Conservation (phyloP, 345 rosid genomes). For the Eutrema yunnanense region DNA sequence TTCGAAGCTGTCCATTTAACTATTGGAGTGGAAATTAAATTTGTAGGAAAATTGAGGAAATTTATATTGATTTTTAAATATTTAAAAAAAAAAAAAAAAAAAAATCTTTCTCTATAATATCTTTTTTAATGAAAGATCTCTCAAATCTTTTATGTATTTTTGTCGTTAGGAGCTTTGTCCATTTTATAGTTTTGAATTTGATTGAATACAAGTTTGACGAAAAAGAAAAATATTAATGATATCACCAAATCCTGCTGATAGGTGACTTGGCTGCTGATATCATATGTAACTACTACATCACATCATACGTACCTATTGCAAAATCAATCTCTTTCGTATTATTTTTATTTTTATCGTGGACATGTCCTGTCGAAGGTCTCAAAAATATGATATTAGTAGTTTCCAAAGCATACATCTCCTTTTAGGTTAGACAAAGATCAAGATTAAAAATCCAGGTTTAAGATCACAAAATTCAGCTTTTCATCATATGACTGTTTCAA, state of each 20-base stretch:
- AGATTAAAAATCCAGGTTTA: neutral
- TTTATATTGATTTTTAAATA: neutral
- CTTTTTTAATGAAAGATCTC: neutral
- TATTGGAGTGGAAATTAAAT: neutral
- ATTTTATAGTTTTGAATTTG: neutral
- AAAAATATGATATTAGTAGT: neutral
- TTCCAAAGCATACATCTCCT: neutral
- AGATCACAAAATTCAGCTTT: neutral
- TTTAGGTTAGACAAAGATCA: neutral
- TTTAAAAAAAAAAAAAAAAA: too few relatives aligned
- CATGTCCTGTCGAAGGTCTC: neutral
- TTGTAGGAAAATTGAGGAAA: neutral
- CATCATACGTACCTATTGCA: slow-evolving; percentile 15
- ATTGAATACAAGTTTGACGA: neutral
- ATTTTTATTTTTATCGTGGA: neutral
- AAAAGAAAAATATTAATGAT: neutral
- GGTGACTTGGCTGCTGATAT: neutral
- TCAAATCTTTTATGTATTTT: neutral
- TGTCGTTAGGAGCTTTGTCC: slow-evolving; percentile 17
- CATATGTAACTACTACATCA: neutral
- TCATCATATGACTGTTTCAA: neutral
- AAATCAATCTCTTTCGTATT: slow-evolving; percentile 2
- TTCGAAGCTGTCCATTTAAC: neutral
- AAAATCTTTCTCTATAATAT: too few relatives aligned
- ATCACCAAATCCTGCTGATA: neutral